phyloP scores from a whole-genome alignment of 2,329 filamentous ascomycete species.

The Chaetomium globosum region DNA sequence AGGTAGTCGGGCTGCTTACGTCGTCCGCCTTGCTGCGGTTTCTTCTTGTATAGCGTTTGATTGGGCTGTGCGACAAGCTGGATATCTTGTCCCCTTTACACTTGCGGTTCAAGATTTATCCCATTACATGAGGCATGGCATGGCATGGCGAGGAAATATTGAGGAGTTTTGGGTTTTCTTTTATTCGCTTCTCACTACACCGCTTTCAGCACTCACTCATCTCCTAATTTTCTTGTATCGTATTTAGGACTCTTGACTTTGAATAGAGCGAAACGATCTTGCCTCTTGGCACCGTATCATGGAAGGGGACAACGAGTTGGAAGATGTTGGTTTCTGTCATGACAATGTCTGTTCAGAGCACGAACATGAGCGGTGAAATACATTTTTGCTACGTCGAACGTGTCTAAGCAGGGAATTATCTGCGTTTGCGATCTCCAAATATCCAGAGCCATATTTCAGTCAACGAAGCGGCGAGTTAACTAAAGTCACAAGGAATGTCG shows the following conservation, averaged over 20 bases:
- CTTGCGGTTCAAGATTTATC: not conserved
- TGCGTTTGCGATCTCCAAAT: no score
- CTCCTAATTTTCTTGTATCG: not conserved
- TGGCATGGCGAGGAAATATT: slow-evolving; percentile 1
- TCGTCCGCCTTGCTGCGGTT: not conserved
- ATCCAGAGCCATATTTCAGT: no score
- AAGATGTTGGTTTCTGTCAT: not conserved
- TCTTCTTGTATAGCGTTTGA: slow-evolving; percentile 6
- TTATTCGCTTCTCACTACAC: not conserved
- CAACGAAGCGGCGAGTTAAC: not conserved
- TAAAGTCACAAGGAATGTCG: not conserved
- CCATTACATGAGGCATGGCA: slow-evolving; percentile 1
- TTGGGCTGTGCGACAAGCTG: not conserved
- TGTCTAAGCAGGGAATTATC: no score
- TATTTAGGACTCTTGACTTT: not conserved
- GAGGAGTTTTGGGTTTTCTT: not conserved
- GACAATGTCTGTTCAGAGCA: not conserved
- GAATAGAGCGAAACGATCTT: not conserved
- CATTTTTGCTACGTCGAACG: no score
- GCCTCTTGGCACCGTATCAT: not conserved
- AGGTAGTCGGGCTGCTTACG: slow-evolving; percentile 42
- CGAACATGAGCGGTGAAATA: no score
- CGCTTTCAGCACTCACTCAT: not conserved
- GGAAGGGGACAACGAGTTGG: not conserved
- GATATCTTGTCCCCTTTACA: not conserved